Conservation (phyloP, 2,329 filamentous ascomycete genomes). For the Cadophora gregata region DNA sequence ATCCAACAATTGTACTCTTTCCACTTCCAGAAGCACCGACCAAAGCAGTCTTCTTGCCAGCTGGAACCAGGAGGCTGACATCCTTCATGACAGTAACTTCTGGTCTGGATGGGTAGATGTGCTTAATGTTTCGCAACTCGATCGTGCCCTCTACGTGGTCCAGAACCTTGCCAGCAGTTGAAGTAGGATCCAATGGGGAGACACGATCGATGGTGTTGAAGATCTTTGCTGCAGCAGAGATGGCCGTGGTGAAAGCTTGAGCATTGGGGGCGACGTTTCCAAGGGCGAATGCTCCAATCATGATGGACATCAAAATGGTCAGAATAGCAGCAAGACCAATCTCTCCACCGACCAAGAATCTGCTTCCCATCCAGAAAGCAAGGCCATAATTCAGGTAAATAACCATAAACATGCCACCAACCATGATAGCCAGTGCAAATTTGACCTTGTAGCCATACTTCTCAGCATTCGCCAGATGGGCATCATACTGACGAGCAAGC, state of each 20-base stretch:
- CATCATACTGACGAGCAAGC: conserved; percentile 84
- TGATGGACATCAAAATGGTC: conserved; percentile 86
- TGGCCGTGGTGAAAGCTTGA: conserved; percentile 82
- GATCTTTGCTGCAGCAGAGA: conserved; percentile 89
- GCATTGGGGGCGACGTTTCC: conserved; percentile 86
- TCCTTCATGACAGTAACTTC: conserved; percentile 89
- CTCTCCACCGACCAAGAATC: conserved; percentile 71
- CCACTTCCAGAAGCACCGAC: conserved; percentile 94
- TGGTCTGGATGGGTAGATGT: conserved; percentile 92
- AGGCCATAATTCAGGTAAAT: conserved; percentile 88
- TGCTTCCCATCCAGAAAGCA: conserved; percentile 86
- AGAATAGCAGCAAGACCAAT: conserved; percentile 74
- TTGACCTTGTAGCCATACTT: conserved; percentile 80
- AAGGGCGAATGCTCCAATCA: conserved; percentile 91
- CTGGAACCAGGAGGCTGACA: conserved; percentile 79
- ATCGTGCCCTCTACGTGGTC: conserved; percentile 78
- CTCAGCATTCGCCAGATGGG: conserved; percentile 74
- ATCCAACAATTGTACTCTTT: conserved; percentile 91
- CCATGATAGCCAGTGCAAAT: conserved; percentile 74
- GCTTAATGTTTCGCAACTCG: conserved; percentile 81
- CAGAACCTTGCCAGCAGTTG: conserved; percentile 73
- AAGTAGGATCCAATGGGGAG: conserved; percentile 82
- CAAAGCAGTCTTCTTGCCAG: conserved; percentile 89
- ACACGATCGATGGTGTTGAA: conserved; percentile 89
- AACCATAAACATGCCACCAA: conserved; percentile 82